Evolutionary conservation across 768 basidiomycete species (phyloP).

Genomic region (Boletus rex-veris): DNA sequence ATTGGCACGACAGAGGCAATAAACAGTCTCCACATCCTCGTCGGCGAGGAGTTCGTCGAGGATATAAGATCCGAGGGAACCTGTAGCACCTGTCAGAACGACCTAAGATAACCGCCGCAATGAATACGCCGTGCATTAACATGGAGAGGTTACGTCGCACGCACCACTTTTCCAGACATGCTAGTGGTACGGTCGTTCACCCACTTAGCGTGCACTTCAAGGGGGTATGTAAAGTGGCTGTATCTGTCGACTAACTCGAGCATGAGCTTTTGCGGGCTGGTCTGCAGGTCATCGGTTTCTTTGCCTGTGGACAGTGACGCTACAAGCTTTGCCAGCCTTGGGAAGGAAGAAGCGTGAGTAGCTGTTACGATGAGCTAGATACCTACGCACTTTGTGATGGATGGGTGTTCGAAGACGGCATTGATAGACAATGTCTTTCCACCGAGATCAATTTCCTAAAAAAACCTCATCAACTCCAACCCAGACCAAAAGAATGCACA

Average conservation of each 20-base stretch:
- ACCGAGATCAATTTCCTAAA: slow-evolving; percentile 16
- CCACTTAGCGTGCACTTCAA: background rate
- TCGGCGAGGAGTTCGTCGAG: slow-evolving; percentile 42
- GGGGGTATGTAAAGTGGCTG: slow-evolving; percentile 7
- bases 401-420: slow-evolving; percentile 51
- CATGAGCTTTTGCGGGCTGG: slow-evolving; percentile 39
- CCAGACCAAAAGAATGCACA: slow-evolving; percentile 15
- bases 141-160: background rate
- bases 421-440: slow-evolving; percentile 23
- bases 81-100: slow-evolving; percentile 52
- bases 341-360: background rate
- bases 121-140: background rate
- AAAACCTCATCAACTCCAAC: slow-evolving; percentile 6
- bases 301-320: slow-evolving; percentile 34
- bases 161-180: slow-evolving; percentile 15
- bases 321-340: slow-evolving; percentile 42
- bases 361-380: background rate
- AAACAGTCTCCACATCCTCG: slow-evolving; percentile 38
- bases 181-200: slow-evolving; percentile 7
- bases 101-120: slow-evolving; percentile 1
- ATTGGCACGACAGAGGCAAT: slow-evolving; percentile 50
- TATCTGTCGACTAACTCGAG: slow-evolving; percentile 45
- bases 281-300: slow-evolving; percentile 14
- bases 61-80: slow-evolving; percentile 52
- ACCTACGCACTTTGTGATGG: slow-evolving; percentile 34